Percentiles rank a stretch among this genome's conserved stretches.
phyloP scores from a whole-genome alignment of 2,329 filamentous ascomycete species.

The Ophiostoma novo-ulmi region DNA sequence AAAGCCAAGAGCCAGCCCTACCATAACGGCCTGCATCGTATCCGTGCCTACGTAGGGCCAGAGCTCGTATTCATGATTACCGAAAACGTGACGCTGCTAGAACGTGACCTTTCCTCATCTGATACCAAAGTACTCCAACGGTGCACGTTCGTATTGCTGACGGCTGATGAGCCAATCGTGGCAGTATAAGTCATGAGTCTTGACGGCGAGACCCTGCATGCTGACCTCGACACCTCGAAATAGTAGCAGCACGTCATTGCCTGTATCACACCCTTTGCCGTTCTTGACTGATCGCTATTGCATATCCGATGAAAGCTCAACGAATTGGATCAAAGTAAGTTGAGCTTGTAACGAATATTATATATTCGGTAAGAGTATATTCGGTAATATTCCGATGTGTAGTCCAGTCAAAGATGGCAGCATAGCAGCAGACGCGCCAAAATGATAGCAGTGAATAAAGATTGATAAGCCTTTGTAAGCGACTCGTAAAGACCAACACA shows the following conservation, averaged over 20 bases:
- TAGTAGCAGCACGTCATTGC: not conserved
- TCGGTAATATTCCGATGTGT: not conserved
- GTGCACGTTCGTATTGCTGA: not conserved
- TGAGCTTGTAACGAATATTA: not conserved
- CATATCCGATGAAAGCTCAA: not conserved
- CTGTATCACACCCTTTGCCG: too few relatives aligned
- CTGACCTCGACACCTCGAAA: not conserved
- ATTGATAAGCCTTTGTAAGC: not conserved
- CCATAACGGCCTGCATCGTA: not conserved
- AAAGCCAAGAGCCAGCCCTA: not conserved
- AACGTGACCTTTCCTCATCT: too few relatives aligned
- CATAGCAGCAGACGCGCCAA: too few relatives aligned
- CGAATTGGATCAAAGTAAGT: too few relatives aligned
- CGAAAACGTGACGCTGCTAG: not conserved
- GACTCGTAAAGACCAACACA: not conserved
- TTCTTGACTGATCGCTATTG: not conserved
- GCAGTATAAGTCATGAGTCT: not conserved
- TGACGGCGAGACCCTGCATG: not conserved
- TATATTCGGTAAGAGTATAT: too few relatives aligned
- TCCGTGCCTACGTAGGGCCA: not conserved
- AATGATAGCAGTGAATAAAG: too few relatives aligned
- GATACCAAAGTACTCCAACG: too few relatives aligned
- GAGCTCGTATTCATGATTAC: not conserved
- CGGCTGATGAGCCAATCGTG: not conserved
- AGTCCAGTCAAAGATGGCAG: too few relatives aligned